Conservation (phyloP, 2,329 filamentous ascomycete species). For the Penicillium sp. region DNA sequence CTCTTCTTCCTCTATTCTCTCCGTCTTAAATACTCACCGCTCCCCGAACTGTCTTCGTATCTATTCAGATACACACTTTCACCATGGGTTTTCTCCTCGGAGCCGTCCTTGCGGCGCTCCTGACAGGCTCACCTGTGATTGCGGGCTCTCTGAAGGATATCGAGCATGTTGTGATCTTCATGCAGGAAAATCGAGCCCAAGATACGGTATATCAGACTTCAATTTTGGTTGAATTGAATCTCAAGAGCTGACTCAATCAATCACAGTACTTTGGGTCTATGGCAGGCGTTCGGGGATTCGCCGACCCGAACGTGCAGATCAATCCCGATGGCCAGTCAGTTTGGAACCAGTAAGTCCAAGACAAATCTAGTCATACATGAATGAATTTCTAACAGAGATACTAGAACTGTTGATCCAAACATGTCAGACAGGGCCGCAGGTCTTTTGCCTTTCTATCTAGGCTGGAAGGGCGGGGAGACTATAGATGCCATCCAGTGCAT, state of each 20-base stretch:
- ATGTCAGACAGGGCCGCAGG: conserved; percentile 49
- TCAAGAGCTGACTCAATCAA: conserved; percentile 12
- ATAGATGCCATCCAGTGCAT: conserved; percentile 60
- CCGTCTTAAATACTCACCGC: background rate
- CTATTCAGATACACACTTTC: background rate
- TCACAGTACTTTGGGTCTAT: conserved; percentile 60
- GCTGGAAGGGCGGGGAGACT: conserved; percentile 58
- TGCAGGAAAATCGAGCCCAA: conserved; percentile 56
- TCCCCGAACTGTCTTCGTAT: background rate
- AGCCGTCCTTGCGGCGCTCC: conserved; percentile 19
- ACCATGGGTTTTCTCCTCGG: conserved; percentile 19
- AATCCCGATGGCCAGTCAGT: conserved; percentile 51
- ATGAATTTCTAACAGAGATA: background rate
- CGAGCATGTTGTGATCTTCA: conserved; percentile 62
- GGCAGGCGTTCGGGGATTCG: conserved; percentile 60
- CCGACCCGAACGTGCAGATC: conserved; percentile 59
- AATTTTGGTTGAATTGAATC: background rate
- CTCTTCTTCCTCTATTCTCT: background rate
- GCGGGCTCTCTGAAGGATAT: conserved; percentile 55
- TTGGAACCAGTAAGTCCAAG: conserved; percentile 52
- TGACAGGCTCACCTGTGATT: conserved; percentile 23
- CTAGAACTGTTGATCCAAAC: conserved; percentile 41
- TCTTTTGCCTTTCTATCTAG: conserved; percentile 60
- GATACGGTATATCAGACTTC: conserved; percentile 34
- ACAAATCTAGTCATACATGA: background rate